These are phyloP conservation scores for Aspergillus pseudoterreus DNA, from an alignment of 2,329 filamentous ascomycete species.

Conservation along the genomic window DNA sequence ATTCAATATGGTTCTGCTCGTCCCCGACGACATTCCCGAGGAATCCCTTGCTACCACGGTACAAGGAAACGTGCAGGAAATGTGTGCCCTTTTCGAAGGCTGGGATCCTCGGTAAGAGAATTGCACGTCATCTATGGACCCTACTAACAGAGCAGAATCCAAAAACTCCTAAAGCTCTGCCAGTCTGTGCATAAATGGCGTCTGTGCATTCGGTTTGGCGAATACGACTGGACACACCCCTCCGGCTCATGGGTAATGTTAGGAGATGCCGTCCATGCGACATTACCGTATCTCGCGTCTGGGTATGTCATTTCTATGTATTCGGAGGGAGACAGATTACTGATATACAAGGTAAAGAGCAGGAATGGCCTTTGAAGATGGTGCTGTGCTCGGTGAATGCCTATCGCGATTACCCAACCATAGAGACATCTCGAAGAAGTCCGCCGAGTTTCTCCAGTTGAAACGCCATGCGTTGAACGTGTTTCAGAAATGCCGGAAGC, in stretches of 20 bases:
- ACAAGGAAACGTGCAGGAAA: slow-evolving; percentile 51
- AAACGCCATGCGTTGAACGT: slow-evolving; percentile 32
- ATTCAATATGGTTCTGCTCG: slow-evolving; percentile 55
- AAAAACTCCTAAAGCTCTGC: slow-evolving; percentile 56
- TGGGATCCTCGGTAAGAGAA: slow-evolving; percentile 53
- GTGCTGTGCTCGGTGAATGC: slow-evolving; percentile 54
- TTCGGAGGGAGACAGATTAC: not conserved
- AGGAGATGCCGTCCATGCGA: slow-evolving; percentile 63
- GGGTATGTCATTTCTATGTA: slow-evolving; percentile 22
- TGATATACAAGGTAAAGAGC: slow-evolving; percentile 37
- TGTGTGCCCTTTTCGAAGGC: slow-evolving; percentile 51
- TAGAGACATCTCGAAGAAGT: slow-evolving; percentile 24
- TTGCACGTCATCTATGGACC: not conserved
- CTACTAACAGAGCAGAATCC: slow-evolving; percentile 32
- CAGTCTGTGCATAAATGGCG: slow-evolving; percentile 60
- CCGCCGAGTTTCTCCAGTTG: slow-evolving; percentile 25
- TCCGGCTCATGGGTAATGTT: slow-evolving; percentile 57
- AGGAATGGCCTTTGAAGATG: slow-evolving; percentile 61
- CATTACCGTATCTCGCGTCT: slow-evolving; percentile 58
- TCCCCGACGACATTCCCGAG: slow-evolving; percentile 59
- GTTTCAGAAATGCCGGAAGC: slow-evolving; percentile 57
- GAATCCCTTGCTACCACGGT: slow-evolving; percentile 47
- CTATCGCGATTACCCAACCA: slow-evolving; percentile 46
- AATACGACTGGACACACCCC: slow-evolving; percentile 56
- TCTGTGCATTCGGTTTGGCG: slow-evolving; percentile 53